phyloP scores from a whole-genome alignment of 257 asterid species.

The Przewalskia tangutica region DNA sequence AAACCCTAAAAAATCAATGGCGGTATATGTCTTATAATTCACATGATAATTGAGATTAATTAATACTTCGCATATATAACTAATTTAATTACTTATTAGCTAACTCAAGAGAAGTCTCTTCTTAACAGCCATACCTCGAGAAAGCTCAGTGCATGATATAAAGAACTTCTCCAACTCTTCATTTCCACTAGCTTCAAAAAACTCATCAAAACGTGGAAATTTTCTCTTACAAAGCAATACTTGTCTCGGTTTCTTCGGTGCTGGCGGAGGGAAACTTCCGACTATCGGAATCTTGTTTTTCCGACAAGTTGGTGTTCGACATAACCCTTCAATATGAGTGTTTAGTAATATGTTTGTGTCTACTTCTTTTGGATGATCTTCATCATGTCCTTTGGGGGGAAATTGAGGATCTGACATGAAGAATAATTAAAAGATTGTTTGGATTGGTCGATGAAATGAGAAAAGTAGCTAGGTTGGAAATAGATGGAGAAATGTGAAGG shows the following conservation, averaged over 20 bases:
- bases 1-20: not conserved
- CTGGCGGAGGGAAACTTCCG: slow-evolving; percentile 20
- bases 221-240: slow-evolving; percentile 11
- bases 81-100: not conserved
- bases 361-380: not conserved
- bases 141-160: slow-evolving; percentile 5
- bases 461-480: not conserved
- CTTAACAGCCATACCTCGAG: slow-evolving; percentile 8
- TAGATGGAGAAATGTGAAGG: not conserved
- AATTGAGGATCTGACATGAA: slow-evolving; percentile 15
- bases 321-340: slow-evolving; percentile 6
- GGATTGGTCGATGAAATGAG: not conserved
- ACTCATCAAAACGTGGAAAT: not conserved
- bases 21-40: not conserved
- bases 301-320: slow-evolving; percentile 18
- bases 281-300: slow-evolving; percentile 18
- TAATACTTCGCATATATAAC: not conserved
- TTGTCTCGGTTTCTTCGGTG: slow-evolving; percentile 14
- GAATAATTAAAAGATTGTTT: not conserved
- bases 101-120: slow-evolving; percentile 6
- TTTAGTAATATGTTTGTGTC: not conserved
- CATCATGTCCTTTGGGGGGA: not conserved
- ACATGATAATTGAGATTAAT: not conserved
- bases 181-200: slow-evolving; percentile 15
- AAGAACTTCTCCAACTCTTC: slow-evolving; percentile 29